Percentiles rank a stretch among this genome's conserved stretches.
Evolutionary conservation across 352 stramenopile species (phyloP).

Genomic region (Phytophthora palmivora): DNA sequence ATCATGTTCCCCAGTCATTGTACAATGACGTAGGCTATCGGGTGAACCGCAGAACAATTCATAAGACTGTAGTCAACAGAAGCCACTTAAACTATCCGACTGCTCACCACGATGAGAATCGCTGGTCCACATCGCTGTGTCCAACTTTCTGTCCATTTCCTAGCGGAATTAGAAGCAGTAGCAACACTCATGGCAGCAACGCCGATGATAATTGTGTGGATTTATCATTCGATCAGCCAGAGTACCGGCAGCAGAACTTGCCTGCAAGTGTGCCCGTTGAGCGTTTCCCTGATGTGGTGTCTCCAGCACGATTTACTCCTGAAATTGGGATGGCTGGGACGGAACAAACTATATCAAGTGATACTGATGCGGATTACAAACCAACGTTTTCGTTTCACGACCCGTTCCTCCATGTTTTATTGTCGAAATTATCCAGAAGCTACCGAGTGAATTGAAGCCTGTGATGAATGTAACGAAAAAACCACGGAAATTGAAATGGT

Average conservation of each 20-base stretch:
- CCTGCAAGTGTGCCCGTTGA: neutral
- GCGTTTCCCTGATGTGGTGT: neutral
- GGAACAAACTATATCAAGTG: neutral
- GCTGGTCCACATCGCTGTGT: neutral
- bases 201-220: neutral
- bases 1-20: neutral
- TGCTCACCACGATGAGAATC: conserved; percentile 2
- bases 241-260: neutral
- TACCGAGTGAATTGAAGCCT: conserved; percentile 44
- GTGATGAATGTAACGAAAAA: conserved; percentile 65
- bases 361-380: conserved; percentile 25
- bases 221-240: neutral
- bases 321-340: neutral
- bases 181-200: neutral
- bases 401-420: conserved; percentile 43
- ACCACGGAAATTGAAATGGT: conserved; percentile 65
- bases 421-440: conserved; percentile 51
- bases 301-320: too few relatives aligned
- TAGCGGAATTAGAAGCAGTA: neutral
- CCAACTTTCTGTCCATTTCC: neutral
- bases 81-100: neutral
- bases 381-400: conserved; percentile 58
- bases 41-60: neutral
- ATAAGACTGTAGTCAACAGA: neutral
- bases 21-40: neutral